phyloP scores from a whole-genome alignment of 495 filamentous ascomycete genomes.

The Daldinia vernicosa region DNA sequence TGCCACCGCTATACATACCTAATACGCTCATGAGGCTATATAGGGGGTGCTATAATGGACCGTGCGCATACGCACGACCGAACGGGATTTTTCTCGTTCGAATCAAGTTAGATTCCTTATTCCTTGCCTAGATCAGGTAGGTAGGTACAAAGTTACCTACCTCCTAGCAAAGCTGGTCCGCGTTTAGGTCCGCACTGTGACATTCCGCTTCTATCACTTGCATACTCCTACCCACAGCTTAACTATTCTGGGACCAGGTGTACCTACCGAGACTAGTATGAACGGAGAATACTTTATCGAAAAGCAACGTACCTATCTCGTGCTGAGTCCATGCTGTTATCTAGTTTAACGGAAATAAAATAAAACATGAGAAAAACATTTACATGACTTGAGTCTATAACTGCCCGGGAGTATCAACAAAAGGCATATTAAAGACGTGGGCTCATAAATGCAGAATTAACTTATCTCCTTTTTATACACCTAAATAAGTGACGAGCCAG shows the following conservation, averaged over 20 bases:
- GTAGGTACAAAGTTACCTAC: slow-evolving; percentile 1
- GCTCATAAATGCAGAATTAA: neutral
- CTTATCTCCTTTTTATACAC: neutral
- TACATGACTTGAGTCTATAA: neutral
- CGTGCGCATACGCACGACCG: slow-evolving; percentile 28
- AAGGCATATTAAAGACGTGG: neutral
- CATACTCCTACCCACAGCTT: slow-evolving; percentile 21
- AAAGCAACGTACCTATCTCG: neutral
- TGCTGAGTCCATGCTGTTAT: slow-evolving; percentile 6
- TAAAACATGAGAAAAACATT: neutral
- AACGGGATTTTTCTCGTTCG: slow-evolving; percentile 17
- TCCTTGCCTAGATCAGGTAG: neutral
- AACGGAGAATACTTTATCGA: slow-evolving; percentile 1
- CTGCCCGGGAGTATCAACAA: neutral
- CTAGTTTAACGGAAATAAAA: neutral
- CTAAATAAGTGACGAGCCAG: neutral
- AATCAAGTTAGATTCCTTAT: slow-evolving; percentile 19
- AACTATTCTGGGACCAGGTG: slow-evolving; percentile 12
- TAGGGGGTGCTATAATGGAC: slow-evolving; percentile 23
- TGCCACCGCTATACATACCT: slow-evolving; percentile 4
- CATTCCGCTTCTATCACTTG: slow-evolving; percentile 38
- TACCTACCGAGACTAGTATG: slow-evolving; percentile 9
- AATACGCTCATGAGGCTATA: slow-evolving; percentile 10
- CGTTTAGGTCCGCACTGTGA: slow-evolving; percentile 26
- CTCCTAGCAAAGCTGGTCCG: neutral